Evolutionary conservation across 805 yeast species (phyloP).

Genomic region (Candida orba): DNA sequence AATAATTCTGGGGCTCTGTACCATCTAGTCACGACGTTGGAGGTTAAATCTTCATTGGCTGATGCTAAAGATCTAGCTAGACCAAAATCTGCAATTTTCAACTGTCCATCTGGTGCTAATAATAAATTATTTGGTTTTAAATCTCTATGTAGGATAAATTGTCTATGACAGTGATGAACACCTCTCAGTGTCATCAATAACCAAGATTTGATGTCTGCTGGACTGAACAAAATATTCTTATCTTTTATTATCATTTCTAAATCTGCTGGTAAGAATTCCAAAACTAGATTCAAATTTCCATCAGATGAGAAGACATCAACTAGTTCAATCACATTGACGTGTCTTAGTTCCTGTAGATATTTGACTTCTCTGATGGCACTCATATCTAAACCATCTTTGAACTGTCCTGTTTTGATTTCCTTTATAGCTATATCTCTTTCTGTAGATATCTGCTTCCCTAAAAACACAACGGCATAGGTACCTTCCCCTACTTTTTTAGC

Average conservation of each 20-base stretch:
- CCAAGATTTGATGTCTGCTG: conserved; percentile 91
- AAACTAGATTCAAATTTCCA: conserved; percentile 67
- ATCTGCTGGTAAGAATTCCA: conserved; percentile 90
- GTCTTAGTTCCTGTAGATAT: conserved; percentile 73
- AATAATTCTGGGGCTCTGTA: conserved; percentile 93
- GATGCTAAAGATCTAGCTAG: conserved; percentile 79
- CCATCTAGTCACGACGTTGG: conserved; percentile 97
- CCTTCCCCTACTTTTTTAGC: conserved; percentile 97
- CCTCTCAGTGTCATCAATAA: conserved; percentile 91
- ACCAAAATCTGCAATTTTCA: conserved; percentile 97
- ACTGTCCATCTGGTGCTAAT: conserved; percentile 77
- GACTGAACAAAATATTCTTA: conserved; percentile 62
- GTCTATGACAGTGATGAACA: conserved; percentile 90
- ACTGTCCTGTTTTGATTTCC: conserved; percentile 89
- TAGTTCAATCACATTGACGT: conserved; percentile 77
- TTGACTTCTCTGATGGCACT: conserved; percentile 93
- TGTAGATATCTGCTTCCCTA: conserved; percentile 60
- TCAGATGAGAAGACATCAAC: conserved; percentile 76
- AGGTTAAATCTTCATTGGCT: conserved; percentile 71
- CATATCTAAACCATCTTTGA: conserved; percentile 96
- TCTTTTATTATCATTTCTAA: conserved; percentile 86
- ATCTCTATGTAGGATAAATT: conserved; percentile 86
- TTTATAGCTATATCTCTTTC: conserved; percentile 76
- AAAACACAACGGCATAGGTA: conserved; percentile 93
- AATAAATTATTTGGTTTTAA: conserved; percentile 87